phyloP scores from a whole-genome alignment of 2,329 filamentous ascomycete species.

The Pseudopyricularia cyperi region DNA sequence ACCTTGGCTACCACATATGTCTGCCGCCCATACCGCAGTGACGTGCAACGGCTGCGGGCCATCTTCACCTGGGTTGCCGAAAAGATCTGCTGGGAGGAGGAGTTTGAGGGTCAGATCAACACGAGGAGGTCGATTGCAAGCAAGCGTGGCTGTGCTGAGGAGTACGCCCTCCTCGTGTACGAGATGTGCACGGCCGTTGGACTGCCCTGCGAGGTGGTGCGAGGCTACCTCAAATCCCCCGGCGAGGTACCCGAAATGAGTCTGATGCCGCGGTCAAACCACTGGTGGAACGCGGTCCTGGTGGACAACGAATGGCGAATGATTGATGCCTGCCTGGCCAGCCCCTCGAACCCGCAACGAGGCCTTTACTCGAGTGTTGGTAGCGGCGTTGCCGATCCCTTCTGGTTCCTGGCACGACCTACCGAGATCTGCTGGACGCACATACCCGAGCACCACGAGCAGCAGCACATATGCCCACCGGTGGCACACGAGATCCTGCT shows the following conservation, averaged over 20 bases:
- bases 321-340: conserved; percentile 86
- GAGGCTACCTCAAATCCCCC: conserved; percentile 81
- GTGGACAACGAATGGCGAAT: conserved; percentile 94
- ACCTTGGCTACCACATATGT: conserved; percentile 83
- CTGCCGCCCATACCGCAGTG: conserved; percentile 85
- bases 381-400: conserved; percentile 61
- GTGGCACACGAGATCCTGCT: conserved; percentile 77
- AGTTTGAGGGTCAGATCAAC: conserved; percentile 76
- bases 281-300: conserved; percentile 94
- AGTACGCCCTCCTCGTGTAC: conserved; percentile 75
- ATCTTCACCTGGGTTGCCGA: conserved; percentile 99
- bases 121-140: conserved; percentile 72
- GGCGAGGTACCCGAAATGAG: conserved; percentile 73
- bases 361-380: conserved; percentile 63
- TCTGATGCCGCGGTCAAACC: conserved; percentile 75
- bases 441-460: conserved; percentile 71
- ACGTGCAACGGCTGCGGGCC: conserved; percentile 81
- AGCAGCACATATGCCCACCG: conserved; percentile 87
- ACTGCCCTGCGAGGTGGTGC: conserved; percentile 73
- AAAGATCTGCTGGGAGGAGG: conserved; percentile 89
- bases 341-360: conserved; percentile 76
- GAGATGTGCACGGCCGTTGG: conserved; percentile 93
- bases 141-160: conserved; percentile 73
- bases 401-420: conserved; percentile 89
- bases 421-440: conserved; percentile 92